Percentiles rank a stretch among this genome's conserved stretches.
Evolutionary conservation across 371 early-diverging fungal genomes (phyloP).

Genomic region (Umbelopsis sp.): DNA sequence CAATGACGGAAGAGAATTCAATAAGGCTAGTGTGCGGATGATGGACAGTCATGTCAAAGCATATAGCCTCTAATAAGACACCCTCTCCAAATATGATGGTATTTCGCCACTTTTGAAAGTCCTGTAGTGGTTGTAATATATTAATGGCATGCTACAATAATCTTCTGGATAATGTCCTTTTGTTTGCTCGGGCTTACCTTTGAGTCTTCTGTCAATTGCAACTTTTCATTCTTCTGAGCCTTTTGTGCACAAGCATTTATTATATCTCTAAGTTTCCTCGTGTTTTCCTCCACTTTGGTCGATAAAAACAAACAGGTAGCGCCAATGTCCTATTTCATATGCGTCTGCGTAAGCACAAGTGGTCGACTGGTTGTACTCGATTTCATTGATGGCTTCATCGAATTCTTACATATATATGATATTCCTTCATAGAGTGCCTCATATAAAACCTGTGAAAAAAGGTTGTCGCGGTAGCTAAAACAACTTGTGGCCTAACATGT

Average conservation of each 20-base stretch:
- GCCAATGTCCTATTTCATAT: conserved; percentile 66
- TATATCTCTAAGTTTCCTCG: conserved; percentile 65
- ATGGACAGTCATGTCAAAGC: conserved; percentile 77
- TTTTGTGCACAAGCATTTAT: conserved; percentile 61
- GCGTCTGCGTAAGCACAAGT: not conserved
- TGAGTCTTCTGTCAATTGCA: conserved; percentile 44
- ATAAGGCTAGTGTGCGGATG: conserved; percentile 71
- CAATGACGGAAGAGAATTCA: conserved; percentile 39
- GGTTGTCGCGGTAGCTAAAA: conserved; percentile 71
- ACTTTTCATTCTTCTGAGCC: conserved; percentile 60
- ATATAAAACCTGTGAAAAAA: conserved; percentile 84
- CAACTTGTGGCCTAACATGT: conserved; percentile 59
- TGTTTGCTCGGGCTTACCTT: not conserved
- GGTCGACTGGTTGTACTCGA: no score
- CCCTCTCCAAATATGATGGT: conserved; percentile 71
- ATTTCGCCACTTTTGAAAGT: conserved; percentile 76
- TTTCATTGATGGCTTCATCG: not conserved
- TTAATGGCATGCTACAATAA: not conserved
- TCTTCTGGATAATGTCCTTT: not conserved
- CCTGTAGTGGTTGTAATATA: conserved; percentile 29
- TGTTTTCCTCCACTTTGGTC: conserved; percentile 81
- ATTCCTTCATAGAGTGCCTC: conserved; percentile 70
- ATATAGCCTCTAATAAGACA: conserved; percentile 68
- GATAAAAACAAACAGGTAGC: conserved; percentile 79
- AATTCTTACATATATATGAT: conserved; percentile 66